Conservation (phyloP, 139 green algal species). For the Chlorella sp. region DNA sequence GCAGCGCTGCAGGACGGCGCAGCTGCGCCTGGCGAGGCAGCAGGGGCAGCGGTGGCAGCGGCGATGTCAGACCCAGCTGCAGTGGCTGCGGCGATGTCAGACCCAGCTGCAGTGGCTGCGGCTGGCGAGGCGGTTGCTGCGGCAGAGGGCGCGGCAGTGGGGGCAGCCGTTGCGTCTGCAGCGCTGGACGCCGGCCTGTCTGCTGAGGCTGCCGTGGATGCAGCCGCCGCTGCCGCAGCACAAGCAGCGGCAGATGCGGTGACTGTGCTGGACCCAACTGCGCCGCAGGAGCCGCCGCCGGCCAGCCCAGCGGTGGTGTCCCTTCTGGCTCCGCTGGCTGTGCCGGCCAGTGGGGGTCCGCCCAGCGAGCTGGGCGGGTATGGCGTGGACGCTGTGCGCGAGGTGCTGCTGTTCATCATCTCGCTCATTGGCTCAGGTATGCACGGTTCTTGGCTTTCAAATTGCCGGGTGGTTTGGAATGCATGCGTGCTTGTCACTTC, state of each 20-base stretch:
- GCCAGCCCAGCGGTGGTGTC: conserved; percentile 4
- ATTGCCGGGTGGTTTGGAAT: not conserved
- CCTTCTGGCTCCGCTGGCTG: not conserved
- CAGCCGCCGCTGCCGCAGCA: not conserved
- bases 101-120: not conserved
- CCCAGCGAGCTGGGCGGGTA: conserved; percentile 23
- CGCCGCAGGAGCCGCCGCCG: not conserved
- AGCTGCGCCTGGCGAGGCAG: not conserved
- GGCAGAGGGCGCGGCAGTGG: not conserved
- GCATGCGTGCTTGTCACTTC: not conserved
- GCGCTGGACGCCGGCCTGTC: not conserved
- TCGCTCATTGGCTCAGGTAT: conserved; percentile 40
- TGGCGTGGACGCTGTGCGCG: conserved; percentile 46
- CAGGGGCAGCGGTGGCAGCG: not conserved
- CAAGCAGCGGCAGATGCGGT: not conserved
- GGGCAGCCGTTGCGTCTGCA: not conserved
- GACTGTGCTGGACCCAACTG: not conserved
- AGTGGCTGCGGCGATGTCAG: too few relatives aligned
- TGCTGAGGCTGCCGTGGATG: not conserved
- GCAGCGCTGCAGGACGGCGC: not conserved
- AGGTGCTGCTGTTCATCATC: conserved; percentile 59
- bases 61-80: not conserved
- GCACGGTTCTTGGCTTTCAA: not conserved
- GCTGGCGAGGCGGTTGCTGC: not conserved
- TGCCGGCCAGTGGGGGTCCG: not conserved